These are phyloP conservation scores for Ramularia endophylla DNA, from an alignment of 2,329 filamentous ascomycete genomes.

Conservation along the genomic window DNA sequence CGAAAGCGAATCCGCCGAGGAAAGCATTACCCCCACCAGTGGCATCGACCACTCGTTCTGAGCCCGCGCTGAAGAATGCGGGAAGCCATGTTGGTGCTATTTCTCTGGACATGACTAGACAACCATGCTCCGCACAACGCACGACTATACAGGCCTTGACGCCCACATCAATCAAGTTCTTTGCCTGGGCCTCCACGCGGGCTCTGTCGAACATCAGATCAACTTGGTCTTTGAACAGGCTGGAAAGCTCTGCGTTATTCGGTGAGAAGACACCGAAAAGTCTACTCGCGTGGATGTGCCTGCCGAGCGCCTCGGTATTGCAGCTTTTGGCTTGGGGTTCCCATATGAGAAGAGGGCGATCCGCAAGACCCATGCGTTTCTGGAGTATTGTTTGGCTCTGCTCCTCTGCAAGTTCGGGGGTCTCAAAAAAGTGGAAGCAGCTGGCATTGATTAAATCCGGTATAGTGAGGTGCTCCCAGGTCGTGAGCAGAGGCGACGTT, in stretches of 20 bases:
- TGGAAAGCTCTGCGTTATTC: constrained; percentile 24
- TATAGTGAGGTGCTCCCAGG: constrained; percentile 10
- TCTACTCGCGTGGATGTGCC: constrained; percentile 13
- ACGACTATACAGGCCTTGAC: constrained; percentile 20
- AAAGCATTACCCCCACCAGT: constrained; percentile 28
- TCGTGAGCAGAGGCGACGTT: constrained; percentile 19
- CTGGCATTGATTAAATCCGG: constrained; percentile 6
- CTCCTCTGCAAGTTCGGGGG: constrained; percentile 11
- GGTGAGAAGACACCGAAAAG: constrained; percentile 26
- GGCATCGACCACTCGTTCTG: constrained; percentile 19
- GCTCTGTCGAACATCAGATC: constrained; percentile 9
- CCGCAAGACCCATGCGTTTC: constrained; percentile 4
- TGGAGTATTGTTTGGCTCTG: constrained; percentile 9
- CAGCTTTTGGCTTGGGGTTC: constrained; percentile 27
- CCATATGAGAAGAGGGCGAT: constrained; percentile 22
- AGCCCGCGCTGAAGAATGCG: constrained; percentile 15
- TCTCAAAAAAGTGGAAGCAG: constrained; percentile 25
- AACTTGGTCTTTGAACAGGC: constrained; percentile 16
- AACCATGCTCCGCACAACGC: constrained; percentile 22
- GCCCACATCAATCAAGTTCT: constrained; percentile 13
- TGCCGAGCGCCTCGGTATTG: constrained; percentile 13
- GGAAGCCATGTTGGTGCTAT: constrained; percentile 17
- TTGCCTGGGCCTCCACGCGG: constrained; percentile 18
- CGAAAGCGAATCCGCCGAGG: constrained; percentile 24
- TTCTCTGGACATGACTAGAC: constrained; percentile 14